Base-by-base conservation (phyloP, 345 rosid species). In the Pistacia atlantica region DNA sequence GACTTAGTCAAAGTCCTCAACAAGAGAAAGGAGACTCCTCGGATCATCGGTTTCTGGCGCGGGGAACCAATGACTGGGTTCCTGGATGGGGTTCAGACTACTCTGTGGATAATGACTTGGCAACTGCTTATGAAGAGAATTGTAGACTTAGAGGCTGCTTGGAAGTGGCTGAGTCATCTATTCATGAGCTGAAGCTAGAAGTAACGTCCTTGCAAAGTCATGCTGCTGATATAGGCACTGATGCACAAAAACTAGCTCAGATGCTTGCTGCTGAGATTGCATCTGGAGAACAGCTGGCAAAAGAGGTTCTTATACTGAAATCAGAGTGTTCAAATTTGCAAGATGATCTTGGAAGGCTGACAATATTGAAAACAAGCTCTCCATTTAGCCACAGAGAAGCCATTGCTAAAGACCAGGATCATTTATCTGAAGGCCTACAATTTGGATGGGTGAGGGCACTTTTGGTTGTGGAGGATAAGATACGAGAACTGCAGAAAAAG, bases 311-410 rank as follows among this genome's bases (percentile, higher is more conserved):
- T 55, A 77, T 78, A 52, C 84, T 96, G 78, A 93, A 92, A 81
- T 90, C 88, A 25, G 99, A 93, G 80, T 90, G 97, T 80, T 89
- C 86, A 38, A 88, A 88, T 79, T 86, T 93, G 82, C 92, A 92
- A 84, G 83, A 71, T 77, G 97, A 93, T 79, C 84, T 93, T 74
- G 93, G 84, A 79, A 79, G 51, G 55, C 77, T 88, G 65, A 81
- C 80, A 69, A 75, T 79, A 35, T 73, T 79, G 64, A 87, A 84
- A 66, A 37, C 84, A 66, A 79, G 72, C 79, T 80, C 80, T 75
- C 75, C 89, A 46, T 74, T 64, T 82, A 66, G 75, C 52, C 37
- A 73, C 76, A 72, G 73, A 56, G 85, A 80, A 77, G 79, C 74
- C 69, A 51, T 66, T 28, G 83, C 63, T 67, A 82, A 80, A 78